phyloP scores from a whole-genome alignment of 2,329 filamentous ascomycete genomes.

The Arthrinium phaeospermum region DNA sequence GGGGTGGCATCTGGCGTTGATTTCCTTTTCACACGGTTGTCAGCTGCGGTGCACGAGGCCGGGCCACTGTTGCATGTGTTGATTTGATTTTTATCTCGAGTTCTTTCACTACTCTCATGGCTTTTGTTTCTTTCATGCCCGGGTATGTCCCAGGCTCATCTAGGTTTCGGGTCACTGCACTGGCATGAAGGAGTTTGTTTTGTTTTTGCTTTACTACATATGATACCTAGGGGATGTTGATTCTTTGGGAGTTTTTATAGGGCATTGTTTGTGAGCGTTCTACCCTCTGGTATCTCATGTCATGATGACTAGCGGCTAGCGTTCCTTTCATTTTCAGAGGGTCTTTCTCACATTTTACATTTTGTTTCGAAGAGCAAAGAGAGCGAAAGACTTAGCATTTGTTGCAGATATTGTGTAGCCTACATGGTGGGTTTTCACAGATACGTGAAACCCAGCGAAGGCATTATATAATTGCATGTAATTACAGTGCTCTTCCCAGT shows the following conservation, averaged over 20 bases:
- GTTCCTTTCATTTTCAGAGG: neutral
- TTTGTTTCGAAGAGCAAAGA: neutral
- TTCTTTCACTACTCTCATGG: neutral
- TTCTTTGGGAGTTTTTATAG: slow-evolving; percentile 20
- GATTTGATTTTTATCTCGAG: neutral
- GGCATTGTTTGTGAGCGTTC: neutral
- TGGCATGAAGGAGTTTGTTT: neutral
- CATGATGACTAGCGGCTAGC: slow-evolving; percentile 11
- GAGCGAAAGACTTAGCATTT: slow-evolving; percentile 12
- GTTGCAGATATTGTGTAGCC: neutral
- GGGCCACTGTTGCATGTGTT: slow-evolving; percentile 1
- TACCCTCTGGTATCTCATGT: slow-evolving; percentile 12
- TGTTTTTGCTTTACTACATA: slow-evolving; percentile 19
- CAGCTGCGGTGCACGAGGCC: slow-evolving; percentile 7
- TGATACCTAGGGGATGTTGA: slow-evolving; percentile 28
- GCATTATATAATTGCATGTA: slow-evolving; percentile 1
- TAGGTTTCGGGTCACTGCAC: neutral
- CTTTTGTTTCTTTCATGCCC: slow-evolving; percentile 5
- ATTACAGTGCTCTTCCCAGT: neutral
- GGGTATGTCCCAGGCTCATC: slow-evolving; percentile 1
- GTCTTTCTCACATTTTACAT: neutral
- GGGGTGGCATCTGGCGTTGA: neutral
- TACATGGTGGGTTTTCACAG: neutral
- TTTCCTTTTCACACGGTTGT: neutral
- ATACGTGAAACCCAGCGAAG: neutral